Evolutionary conservation across 805 yeast species (phyloP).

Genomic region (Candida quercuum): DNA sequence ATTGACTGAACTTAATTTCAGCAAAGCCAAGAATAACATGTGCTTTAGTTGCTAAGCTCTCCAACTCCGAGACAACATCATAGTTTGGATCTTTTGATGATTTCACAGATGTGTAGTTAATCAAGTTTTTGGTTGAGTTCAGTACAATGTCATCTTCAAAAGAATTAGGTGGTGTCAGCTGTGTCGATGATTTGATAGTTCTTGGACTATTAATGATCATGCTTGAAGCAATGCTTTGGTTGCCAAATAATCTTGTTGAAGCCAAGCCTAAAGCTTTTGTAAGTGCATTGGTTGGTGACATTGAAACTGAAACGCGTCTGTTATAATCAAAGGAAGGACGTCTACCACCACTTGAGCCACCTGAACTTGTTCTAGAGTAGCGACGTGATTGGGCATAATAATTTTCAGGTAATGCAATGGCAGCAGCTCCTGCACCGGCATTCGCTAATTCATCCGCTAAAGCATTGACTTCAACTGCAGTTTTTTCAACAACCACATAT

Average conservation of each 20-base stretch:
- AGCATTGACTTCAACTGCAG: slow-evolving; percentile 92
- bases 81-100: slow-evolving; percentile 17
- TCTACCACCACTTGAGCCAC: slow-evolving; percentile 41
- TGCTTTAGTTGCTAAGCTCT: slow-evolving; percentile 80
- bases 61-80: slow-evolving; percentile 46
- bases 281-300: slow-evolving; percentile 79
- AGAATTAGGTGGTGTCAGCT: slow-evolving; percentile 7
- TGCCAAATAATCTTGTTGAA: slow-evolving; percentile 79
- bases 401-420: slow-evolving; percentile 30
- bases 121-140: slow-evolving; percentile 11
- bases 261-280: slow-evolving; percentile 86
- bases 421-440: slow-evolving; percentile 49
- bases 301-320: slow-evolving; percentile 62
- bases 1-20: slow-evolving; percentile 82
- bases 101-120: slow-evolving; percentile 2
- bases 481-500: slow-evolving; percentile 90
- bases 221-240: too few relatives aligned
- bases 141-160: slow-evolving; percentile 6
- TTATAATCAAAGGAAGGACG: slow-evolving; percentile 57
- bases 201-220: background rate
- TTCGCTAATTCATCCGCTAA: slow-evolving; percentile 86
- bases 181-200: background rate
- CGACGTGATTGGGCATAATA: slow-evolving; percentile 22
- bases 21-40: slow-evolving; percentile 87
- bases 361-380: slow-evolving; percentile 41